phyloP scores from a whole-genome alignment of 2,329 filamentous ascomycete genomes.

The Cadophora sp. region DNA sequence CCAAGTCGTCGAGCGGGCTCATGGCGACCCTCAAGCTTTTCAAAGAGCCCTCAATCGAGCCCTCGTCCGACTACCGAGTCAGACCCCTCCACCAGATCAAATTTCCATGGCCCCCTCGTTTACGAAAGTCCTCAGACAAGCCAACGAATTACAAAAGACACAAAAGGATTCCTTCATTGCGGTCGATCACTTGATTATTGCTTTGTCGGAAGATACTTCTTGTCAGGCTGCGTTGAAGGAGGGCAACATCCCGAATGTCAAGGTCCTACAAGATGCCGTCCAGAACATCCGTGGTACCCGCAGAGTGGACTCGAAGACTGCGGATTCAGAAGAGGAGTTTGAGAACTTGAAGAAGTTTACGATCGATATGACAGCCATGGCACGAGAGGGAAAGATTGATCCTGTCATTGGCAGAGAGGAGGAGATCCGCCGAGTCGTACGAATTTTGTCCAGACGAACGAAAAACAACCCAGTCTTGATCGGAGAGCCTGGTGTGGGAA shows the following conservation, averaged over 20 bases:
- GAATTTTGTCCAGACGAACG: conserved; percentile 89
- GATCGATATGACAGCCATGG: conserved; percentile 97
- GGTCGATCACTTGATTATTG: conserved; percentile 90
- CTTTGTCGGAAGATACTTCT: conserved; percentile 77
- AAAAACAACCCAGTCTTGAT: conserved; percentile 99
- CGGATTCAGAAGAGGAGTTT: conserved; percentile 89
- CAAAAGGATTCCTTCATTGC: conserved; percentile 96
- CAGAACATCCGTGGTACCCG: conserved; percentile 90
- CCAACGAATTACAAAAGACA: conserved; percentile 91
- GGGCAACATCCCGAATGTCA: conserved; percentile 88
- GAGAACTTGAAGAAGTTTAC: conserved; percentile 98
- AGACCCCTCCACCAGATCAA: conserved; percentile 92
- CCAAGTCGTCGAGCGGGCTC: conserved; percentile 91
- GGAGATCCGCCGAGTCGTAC: conserved; percentile 89
- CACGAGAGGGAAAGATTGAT: conserved; percentile 96
- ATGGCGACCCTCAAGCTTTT: conserved; percentile 89
- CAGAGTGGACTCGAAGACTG: conserved; percentile 94
- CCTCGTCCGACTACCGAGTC: conserved; percentile 88
- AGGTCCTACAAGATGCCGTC: conserved; percentile 89
- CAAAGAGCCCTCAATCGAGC: conserved; percentile 90
- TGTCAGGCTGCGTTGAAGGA: conserved; percentile 81
- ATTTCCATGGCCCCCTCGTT: conserved; percentile 84
- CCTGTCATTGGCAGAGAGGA: conserved; percentile 97
- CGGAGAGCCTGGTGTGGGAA: conserved; percentile 96
- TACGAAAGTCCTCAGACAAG: conserved; percentile 80